These are phyloP conservation scores for Tolypocladium sp. DNA, from an alignment of 2,329 filamentous ascomycete genomes.

Conservation along the genomic window DNA sequence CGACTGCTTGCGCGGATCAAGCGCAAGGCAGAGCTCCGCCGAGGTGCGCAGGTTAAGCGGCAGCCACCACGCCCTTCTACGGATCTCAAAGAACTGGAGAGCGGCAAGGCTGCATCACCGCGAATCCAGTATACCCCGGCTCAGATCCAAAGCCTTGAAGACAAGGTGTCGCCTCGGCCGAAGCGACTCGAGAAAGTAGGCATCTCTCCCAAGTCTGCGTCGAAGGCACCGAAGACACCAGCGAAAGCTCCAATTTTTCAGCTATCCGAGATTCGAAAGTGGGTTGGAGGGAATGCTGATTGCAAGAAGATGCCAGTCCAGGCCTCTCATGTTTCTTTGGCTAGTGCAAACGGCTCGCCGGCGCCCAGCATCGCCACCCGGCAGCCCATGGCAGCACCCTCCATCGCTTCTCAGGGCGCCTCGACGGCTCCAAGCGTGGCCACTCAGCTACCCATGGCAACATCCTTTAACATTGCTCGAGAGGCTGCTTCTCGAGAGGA, in stretches of 20 bases:
- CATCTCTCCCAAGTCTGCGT: background rate
- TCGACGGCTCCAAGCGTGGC: too few relatives aligned
- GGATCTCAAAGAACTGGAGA: constrained; percentile 3
- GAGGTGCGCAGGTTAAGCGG: background rate
- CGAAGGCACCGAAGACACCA: background rate
- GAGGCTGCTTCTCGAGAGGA: too few relatives aligned
- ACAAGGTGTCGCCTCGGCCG: background rate
- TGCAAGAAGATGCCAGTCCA: background rate
- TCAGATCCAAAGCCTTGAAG: background rate
- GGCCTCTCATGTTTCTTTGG: background rate
- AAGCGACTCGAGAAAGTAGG: background rate
- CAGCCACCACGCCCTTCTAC: background rate
- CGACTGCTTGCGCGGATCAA: constrained; percentile 12
- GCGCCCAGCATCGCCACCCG: background rate
- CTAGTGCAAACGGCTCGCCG: background rate
- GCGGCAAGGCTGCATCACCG: background rate
- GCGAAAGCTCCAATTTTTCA: background rate
- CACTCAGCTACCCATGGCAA: background rate
- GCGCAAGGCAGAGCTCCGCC: constrained; percentile 7
- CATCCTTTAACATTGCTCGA: background rate
- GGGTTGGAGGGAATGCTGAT: background rate
- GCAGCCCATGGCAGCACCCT: background rate
- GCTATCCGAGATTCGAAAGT: background rate
- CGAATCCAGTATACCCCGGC: background rate
- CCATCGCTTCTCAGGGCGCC: background rate